Conservation (phyloP, 164 flowering plant genomes). For the Cinnamomum chago region DNA sequence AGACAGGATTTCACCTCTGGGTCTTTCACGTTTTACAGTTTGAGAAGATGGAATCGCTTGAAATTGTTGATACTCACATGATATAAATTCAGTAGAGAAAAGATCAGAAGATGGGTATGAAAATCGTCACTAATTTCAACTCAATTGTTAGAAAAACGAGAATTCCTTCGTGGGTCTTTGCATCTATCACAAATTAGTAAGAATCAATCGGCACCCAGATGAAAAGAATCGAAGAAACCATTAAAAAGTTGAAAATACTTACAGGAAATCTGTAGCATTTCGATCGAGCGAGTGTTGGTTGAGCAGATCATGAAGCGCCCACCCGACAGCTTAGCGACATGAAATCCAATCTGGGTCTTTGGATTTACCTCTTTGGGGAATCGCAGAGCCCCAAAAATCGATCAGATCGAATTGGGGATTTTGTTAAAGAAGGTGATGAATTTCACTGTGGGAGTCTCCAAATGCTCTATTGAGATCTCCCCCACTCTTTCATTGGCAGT, state of each 20-base stretch:
- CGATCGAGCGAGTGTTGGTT: background rate
- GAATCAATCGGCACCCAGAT: background rate
- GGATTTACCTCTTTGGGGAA: background rate
- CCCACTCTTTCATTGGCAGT: background rate
- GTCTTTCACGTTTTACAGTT: background rate
- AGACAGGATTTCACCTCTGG: background rate
- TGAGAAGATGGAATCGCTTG: background rate
- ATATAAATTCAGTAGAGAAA: background rate
- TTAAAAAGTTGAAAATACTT: background rate
- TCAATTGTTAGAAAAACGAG: background rate
- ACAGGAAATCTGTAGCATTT: background rate
- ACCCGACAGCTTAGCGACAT: background rate
- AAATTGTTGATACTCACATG: background rate
- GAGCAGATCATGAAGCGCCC: conserved; percentile 4
- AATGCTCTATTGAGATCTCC: background rate
- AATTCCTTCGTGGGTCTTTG: conserved; percentile 1
- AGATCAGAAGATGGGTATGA: background rate
- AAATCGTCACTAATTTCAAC: background rate
- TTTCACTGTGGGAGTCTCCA: background rate
- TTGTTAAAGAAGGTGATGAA: background rate
- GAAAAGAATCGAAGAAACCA: background rate
- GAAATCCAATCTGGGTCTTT: background rate
- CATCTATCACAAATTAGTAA: background rate
- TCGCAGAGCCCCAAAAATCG: background rate
- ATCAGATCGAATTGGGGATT: background rate